Percentiles rank a stretch among this genome's conserved stretches.
phyloP scores from a whole-genome alignment of 2,329 filamentous ascomycete genomes.

The Curvularia lunata region DNA sequence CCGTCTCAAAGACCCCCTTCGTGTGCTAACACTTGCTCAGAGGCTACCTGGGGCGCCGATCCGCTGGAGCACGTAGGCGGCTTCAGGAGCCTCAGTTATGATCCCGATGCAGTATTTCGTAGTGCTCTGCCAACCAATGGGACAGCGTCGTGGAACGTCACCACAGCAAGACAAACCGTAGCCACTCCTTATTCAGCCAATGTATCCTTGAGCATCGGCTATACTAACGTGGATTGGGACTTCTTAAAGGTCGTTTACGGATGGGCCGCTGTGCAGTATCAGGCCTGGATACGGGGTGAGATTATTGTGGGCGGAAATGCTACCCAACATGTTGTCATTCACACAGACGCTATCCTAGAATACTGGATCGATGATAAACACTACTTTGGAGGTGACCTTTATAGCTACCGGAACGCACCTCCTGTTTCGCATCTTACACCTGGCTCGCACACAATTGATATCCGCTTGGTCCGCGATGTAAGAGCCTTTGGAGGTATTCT shows the following conservation, averaged over 20 bases:
- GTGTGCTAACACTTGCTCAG: conserved; percentile 44
- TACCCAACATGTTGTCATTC: conserved; percentile 50
- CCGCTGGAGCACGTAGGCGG: conserved; percentile 62
- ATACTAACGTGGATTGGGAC: conserved; percentile 61
- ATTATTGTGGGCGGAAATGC: conserved; percentile 50
- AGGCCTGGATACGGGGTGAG: conserved; percentile 62
- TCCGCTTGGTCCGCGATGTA: conserved; percentile 64
- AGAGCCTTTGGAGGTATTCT: conserved; percentile 60
- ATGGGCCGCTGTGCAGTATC: conserved; percentile 65
- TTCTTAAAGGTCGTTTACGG: conserved; percentile 62
- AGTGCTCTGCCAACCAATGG: conserved; percentile 61
- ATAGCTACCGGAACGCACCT: conserved; percentile 58
- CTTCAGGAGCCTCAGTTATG: conserved; percentile 56
- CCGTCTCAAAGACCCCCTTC: neutral
- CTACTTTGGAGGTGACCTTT: conserved; percentile 65
- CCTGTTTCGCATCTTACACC: conserved; percentile 57
- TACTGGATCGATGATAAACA: conserved; percentile 59
- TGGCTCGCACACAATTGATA: conserved; percentile 59
- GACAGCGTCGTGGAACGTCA: conserved; percentile 56
- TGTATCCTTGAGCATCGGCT: conserved; percentile 54
- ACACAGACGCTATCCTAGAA: conserved; percentile 59
- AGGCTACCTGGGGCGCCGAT: conserved; percentile 65
- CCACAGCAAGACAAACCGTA: conserved; percentile 42
- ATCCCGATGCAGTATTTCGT: conserved; percentile 52
- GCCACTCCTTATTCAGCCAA: conserved; percentile 39